These are phyloP conservation scores for Daedalea quercina DNA, from an alignment of 768 basidiomycete genomes.

Conservation along the genomic window DNA sequence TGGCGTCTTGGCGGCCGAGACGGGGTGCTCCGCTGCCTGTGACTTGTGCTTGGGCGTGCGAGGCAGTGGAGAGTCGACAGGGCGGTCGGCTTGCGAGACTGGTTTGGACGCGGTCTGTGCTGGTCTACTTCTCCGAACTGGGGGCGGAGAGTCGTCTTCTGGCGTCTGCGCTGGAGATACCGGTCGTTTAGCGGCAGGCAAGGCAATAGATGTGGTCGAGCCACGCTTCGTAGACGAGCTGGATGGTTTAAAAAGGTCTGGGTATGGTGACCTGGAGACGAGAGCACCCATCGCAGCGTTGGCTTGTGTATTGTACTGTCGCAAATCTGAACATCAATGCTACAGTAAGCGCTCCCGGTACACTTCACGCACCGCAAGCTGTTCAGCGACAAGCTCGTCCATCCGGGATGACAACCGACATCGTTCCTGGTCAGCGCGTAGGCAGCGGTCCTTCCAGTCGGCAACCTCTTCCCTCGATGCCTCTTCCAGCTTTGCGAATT, in stretches of 20 bases:
- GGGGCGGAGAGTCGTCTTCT: background rate
- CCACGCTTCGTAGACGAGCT: slow-evolving; percentile 19
- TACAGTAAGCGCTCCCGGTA: background rate
- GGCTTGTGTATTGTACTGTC: slow-evolving; percentile 17
- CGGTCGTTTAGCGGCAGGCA: slow-evolving; percentile 1
- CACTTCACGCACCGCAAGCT: slow-evolving; percentile 21
- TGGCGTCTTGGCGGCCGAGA: background rate
- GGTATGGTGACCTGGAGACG: slow-evolving; percentile 7
- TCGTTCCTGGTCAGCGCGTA: slow-evolving; percentile 66
- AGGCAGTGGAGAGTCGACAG: slow-evolving; percentile 1
- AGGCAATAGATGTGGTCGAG: slow-evolving; percentile 10
- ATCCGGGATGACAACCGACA: slow-evolving; percentile 48
- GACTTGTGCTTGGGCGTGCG: slow-evolving; percentile 1
- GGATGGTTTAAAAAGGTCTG: slow-evolving; percentile 10
- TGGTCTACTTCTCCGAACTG: slow-evolving; percentile 3
- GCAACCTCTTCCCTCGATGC: slow-evolving; percentile 41
- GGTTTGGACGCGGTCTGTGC: background rate
- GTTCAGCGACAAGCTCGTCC: slow-evolving; percentile 51
- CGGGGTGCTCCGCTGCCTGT: background rate
- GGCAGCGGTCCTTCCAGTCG: slow-evolving; percentile 78
- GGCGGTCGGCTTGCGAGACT: background rate
- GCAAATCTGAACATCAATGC: background rate
- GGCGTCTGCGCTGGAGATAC: slow-evolving; percentile 4
- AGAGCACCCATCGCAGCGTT: slow-evolving; percentile 9
- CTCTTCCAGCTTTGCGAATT: slow-evolving; percentile 42